Conservation (phyloP, 305 asterid genomes). For the Fraxinus paxiana region DNA sequence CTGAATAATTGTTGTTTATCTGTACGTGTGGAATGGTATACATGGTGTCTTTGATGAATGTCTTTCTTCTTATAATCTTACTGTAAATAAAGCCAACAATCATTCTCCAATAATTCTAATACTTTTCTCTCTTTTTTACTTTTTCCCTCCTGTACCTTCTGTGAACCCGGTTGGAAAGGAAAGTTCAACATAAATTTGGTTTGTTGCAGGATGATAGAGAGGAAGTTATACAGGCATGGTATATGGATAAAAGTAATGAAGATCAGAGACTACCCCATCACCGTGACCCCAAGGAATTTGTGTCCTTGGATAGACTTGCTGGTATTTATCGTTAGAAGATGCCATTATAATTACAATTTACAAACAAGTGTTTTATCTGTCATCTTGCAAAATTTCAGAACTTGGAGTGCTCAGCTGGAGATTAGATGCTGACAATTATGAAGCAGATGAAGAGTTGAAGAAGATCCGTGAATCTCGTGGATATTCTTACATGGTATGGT, state of each 20-base stretch:
- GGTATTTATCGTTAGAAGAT: constrained; percentile 35
- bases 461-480: constrained; percentile 81
- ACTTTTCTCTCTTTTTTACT: background rate
- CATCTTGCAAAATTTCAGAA: constrained; percentile 37
- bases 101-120: background rate
- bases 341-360: background rate
- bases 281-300: constrained; percentile 66
- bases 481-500: constrained; percentile 67
- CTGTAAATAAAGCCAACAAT: background rate
- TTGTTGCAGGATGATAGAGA: constrained; percentile 50
- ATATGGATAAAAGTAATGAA: constrained; percentile 75
- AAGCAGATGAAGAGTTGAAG: constrained; percentile 76
- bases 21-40: background rate
- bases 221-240: constrained; percentile 83
- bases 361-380: background rate
- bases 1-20: background rate
- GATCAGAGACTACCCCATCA: constrained; percentile 91
- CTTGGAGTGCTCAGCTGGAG: constrained; percentile 91
- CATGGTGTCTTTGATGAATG: background rate
- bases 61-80: background rate
- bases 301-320: constrained; percentile 74
- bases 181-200: background rate
- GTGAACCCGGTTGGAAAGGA: background rate
- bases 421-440: constrained; percentile 79
- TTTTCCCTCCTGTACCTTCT: background rate